A percentile compares a stretch with the other conserved stretches of the same genome.
Conservation (phyloP, 768 basidiomycete genomes). For the Chalciporus chontae region DNA sequence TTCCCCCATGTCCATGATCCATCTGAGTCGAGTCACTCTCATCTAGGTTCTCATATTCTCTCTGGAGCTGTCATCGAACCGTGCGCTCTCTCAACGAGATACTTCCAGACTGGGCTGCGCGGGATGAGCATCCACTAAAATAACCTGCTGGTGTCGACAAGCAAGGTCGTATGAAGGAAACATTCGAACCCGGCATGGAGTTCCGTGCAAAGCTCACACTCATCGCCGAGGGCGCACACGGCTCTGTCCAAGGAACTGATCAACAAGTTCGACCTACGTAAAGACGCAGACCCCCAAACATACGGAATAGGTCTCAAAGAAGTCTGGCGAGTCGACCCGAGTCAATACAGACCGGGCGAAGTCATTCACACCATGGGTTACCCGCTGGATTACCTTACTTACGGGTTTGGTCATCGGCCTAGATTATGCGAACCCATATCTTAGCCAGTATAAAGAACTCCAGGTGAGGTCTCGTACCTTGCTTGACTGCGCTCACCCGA, state of each 20-base stretch:
- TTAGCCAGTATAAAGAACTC: constrained; percentile 89
- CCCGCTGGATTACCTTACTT: constrained; percentile 78
- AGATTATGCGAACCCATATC: constrained; percentile 92
- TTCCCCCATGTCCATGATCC: not conserved
- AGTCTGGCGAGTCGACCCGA: constrained; percentile 84
- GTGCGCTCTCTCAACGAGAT: constrained; percentile 85
- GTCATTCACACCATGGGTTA: constrained; percentile 95
- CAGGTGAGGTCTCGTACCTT: constrained; percentile 52
- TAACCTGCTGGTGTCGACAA: constrained; percentile 76
- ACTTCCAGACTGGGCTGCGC: constrained; percentile 76
- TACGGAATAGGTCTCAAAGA: constrained; percentile 97
- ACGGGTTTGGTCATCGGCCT: constrained; percentile 89
- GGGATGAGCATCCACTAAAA: constrained; percentile 69
- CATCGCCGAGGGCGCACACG: constrained; percentile 94
- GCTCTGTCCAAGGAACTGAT: constrained; percentile 82
- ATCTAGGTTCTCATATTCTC: constrained; percentile 84
- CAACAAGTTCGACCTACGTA: constrained; percentile 69
- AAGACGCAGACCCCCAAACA: constrained; percentile 75
- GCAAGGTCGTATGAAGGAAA: constrained; percentile 69
- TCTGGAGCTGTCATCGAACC: constrained; percentile 97
- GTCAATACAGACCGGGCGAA: constrained; percentile 58
- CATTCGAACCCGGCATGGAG: constrained; percentile 95
- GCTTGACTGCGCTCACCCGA: not conserved
- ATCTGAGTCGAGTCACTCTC: not conserved
- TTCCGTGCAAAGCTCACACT: constrained; percentile 91